Evolutionary conservation across 371 early-diverging fungal genomes (phyloP), one percentile per base, ranked within the genome.

Genomic region (Umbelopsis sp.): DNA sequence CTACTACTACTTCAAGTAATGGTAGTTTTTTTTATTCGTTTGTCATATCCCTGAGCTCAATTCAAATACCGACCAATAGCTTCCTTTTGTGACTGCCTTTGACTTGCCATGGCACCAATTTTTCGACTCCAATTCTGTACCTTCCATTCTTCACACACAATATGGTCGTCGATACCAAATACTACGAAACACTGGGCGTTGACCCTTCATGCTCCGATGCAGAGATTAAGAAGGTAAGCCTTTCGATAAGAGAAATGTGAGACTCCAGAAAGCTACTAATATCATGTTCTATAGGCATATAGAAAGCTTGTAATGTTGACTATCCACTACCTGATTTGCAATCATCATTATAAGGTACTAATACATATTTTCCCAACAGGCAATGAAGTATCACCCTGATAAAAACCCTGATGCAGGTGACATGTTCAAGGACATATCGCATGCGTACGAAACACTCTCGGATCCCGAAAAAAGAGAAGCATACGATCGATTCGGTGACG

Each of bases 341-440:
- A 9, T n/a, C 16, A 44, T 64, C n/a, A 12, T 1, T 4, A 25
- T 22, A 24, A 5, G 0, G 7, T 12, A 50, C 35, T n/a, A 35
- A 48, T n/a, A 10, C 41, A 18, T n/a, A 4, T 24, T 9, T 1
- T 20, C 6, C 16, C 52, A 41, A 29, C 68, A 79, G 81, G 99
- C 99, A 6, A 89, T 95, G 82, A 97, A 96, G 84, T 98, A 93
- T 80, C 99, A 99, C 81, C 99, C 95, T 65, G 98, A 97, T 79
- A 96, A 92, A 84, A 89, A 84, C 64, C 83, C 85, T 63, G 84
- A 85, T 29, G 81, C 78, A 62, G 79, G 78, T 18, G 78, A 79
- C 63, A 69, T 94, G 83, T 99, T 98, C 80, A 96, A 97, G 73
- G 92, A 95, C 76, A 84, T 99, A 65, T 90, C 87, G 29, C 93